A percentile compares a stretch with the other conserved stretches of the same genome.
Conservation (phyloP, 495 filamentous ascomycete species). For the Tuber indicum region DNA sequence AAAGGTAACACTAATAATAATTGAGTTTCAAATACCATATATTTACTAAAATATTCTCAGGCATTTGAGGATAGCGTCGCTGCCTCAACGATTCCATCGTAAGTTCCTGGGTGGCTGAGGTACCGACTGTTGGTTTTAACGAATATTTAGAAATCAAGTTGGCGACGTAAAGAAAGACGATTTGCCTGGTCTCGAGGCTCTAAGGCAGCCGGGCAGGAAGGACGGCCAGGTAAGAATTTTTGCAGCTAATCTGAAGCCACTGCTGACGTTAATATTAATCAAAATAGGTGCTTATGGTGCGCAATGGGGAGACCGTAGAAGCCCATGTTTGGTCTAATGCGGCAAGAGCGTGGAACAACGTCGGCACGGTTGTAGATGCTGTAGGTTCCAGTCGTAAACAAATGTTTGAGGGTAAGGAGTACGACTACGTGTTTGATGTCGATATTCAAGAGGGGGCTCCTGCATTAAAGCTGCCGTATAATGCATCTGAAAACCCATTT, state of each 20-base stretch:
- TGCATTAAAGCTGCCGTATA: slow-evolving; percentile 87
- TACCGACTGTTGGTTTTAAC: slow-evolving; percentile 9
- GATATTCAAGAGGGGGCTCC: slow-evolving; percentile 96
- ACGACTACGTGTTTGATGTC: slow-evolving; percentile 97
- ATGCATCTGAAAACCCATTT: slow-evolving; percentile 86
- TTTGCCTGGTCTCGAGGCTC: slow-evolving; percentile 76
- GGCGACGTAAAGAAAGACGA: slow-evolving; percentile 82
- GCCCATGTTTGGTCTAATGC: slow-evolving; percentile 73
- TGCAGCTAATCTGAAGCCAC: neutral
- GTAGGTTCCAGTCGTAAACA: slow-evolving; percentile 60
- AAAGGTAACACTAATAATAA: slow-evolving; percentile 37
- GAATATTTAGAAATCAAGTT: slow-evolving; percentile 48
- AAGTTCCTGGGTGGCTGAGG: slow-evolving; percentile 40
- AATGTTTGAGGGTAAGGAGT: slow-evolving; percentile 78
- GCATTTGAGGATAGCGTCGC: slow-evolving; percentile 76
- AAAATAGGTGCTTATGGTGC: slow-evolving; percentile 60
- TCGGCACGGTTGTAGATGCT: slow-evolving; percentile 89
- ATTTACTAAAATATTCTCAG: slow-evolving; percentile 22
- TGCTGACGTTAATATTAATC: neutral
- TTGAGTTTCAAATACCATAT: neutral
- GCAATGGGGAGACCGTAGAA: slow-evolving; percentile 67
- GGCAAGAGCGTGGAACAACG: slow-evolving; percentile 66
- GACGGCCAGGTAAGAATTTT: slow-evolving; percentile 69
- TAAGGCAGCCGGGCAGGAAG: slow-evolving; percentile 76
- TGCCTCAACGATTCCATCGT: slow-evolving; percentile 76